Base-by-base conservation (phyloP, 805 yeast species). In the Candida patagonica region DNA sequence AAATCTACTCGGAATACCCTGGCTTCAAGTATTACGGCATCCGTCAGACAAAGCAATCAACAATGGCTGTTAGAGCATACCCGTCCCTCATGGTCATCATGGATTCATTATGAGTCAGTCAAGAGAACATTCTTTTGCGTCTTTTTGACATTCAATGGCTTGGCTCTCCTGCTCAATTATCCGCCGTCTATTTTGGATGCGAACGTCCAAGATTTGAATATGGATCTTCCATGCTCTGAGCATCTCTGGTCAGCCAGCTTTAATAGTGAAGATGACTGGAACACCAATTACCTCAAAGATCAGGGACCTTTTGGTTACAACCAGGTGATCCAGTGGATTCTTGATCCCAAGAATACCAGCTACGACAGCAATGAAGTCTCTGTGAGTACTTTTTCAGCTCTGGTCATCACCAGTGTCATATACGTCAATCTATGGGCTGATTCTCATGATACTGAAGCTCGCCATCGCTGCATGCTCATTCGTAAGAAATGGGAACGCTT, bases 151-250 rank as follows among this genome's bases (percentile, higher is more conserved):
- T 52, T 55, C 31, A 57, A 54, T 4, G 49, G 54, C 15, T 44
- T 59, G 38, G 46, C 57, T 1, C 49, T 51, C 13, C 38, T 50
- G 7, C 57, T 52, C 48, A 53, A 55, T 37, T 55, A 53, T 31
- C 52, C 58, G 7, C 44, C 56, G 1, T 42, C 51, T 8, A 40
- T 56, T 22, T 24, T 45, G 30, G 48, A 45, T 40, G 31, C 39
- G n/a, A 25, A 41, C 24, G 16, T 39, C n/a, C 19, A 24, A 6
- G 43, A 47, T n/a, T 34, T 48, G 22, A 49, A 50, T n/a, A 36
- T 32, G 9, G 35, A 24, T 13, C 43, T 59, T 23, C 64, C 64
- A 5, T 55, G 62, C 41, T 49, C 56, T 5, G 64, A 59, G 41
- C 38, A 38, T 5, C 43, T 51, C 10, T 59, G 63, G 63, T 51